A percentile compares a stretch with the other conserved stretches of the same genome.
phyloP scores from a whole-genome alignment of 345 rosid genomes.

The Isatis tinctoria region DNA sequence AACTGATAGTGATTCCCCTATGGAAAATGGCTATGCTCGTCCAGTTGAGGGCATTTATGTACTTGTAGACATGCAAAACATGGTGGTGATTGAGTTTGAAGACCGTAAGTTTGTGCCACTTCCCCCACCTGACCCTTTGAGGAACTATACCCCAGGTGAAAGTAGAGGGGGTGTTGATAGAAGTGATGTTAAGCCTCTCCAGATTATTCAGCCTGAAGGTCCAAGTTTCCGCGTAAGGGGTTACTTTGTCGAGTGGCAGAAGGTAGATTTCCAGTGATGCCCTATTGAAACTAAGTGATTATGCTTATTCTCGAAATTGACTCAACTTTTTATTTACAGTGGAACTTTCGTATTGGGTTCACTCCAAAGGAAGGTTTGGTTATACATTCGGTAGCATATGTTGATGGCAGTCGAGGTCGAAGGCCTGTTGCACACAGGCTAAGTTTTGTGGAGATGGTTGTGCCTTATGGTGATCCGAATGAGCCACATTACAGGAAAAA shows the following conservation, averaged over 20 bases:
- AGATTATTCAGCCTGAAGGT: conserved; percentile 87
- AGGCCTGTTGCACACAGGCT: conserved; percentile 87
- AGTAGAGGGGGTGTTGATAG: conserved; percentile 89
- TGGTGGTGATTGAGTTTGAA: conserved; percentile 83
- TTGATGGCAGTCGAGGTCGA: conserved; percentile 87
- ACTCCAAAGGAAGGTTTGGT: conserved; percentile 91
- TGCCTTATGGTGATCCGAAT: conserved; percentile 95
- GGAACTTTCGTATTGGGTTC: conserved; percentile 95
- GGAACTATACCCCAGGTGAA: conserved; percentile 89
- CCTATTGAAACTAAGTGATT: not conserved
- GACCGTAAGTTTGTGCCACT: conserved; percentile 85
- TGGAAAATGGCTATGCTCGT: conserved; percentile 98
- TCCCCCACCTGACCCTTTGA: conserved; percentile 84
- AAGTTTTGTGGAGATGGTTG: conserved; percentile 96
- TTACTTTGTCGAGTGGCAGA: conserved; percentile 84
- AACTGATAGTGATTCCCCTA: conserved; percentile 88
- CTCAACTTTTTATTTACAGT: conserved; percentile 46
- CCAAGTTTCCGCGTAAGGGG: conserved; percentile 88
- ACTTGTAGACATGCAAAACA: conserved; percentile 88
- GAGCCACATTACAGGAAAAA: conserved; percentile 91
- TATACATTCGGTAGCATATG: conserved; percentile 82
- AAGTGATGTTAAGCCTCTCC: conserved; percentile 87
- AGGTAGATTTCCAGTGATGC: conserved; percentile 40
- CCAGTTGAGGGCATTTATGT: conserved; percentile 88
- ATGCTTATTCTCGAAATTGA: conserved; percentile 11